Conservation (phyloP, 1,139 yeast species). For the Debaryomyces subglobosus region DNA sequence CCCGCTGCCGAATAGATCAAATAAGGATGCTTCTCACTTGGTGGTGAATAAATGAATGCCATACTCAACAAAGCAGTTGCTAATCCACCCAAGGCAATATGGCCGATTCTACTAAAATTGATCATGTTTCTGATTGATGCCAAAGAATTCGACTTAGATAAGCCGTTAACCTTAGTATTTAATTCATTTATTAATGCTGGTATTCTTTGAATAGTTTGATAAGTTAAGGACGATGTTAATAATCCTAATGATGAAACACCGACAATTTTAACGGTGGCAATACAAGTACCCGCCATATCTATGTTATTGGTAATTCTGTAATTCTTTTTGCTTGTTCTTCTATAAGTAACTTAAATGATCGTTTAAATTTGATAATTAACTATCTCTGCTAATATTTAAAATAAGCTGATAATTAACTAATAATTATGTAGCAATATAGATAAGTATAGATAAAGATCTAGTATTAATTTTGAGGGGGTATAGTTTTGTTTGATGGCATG, state of each 20-base stretch:
- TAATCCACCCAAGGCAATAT: conserved; percentile 37
- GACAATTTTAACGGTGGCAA: conserved; percentile 51
- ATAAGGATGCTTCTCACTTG: conserved; percentile 56
- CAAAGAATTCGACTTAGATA: conserved; percentile 11
- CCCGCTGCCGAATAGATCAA: conserved; percentile 58
- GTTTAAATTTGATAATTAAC: not conserved
- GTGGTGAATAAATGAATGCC: conserved; percentile 47
- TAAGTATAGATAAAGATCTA: conserved; percentile 7
- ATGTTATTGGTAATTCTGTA: not conserved
- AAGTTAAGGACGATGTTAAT: conserved; percentile 44
- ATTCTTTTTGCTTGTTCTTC: not conserved
- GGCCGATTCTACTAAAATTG: conserved; percentile 29
- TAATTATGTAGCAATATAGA: conserved; percentile 4
- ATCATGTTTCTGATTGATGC: conserved; percentile 23
- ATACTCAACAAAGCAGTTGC: conserved; percentile 43
- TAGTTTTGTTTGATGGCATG: conserved; percentile 2
- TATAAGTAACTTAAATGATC: not conserved
- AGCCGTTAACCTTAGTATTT: conserved; percentile 16
- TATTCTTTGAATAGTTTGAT: conserved; percentile 37
- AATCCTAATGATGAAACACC: conserved; percentile 59
- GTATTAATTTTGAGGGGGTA: conserved; percentile 3
- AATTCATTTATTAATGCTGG: conserved; percentile 40
- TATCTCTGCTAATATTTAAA: not conserved
- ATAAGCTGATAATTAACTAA: not conserved
- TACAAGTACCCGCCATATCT: conserved; percentile 48